Conservation (phyloP, 2,329 filamentous ascomycete species). For the Fulvia fulva region DNA sequence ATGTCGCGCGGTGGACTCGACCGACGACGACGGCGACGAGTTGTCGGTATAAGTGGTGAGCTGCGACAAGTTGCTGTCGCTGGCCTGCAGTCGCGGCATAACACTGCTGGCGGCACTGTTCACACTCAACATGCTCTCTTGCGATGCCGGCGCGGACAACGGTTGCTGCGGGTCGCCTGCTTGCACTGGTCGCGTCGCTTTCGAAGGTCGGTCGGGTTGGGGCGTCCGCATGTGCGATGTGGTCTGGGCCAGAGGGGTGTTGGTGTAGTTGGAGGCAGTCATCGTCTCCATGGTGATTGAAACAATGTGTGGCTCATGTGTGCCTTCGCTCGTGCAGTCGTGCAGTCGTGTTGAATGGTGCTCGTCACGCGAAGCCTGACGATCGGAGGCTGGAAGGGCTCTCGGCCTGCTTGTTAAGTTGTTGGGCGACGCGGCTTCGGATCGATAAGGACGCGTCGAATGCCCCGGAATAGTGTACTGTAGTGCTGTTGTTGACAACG, state of each 20-base stretch:
- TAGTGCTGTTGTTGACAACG: no score
- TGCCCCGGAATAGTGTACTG: not conserved
- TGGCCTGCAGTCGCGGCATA: constrained; percentile 11
- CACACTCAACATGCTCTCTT: constrained; percentile 28
- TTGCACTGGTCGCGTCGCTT: constrained; percentile 24
- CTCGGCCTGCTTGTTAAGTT: no score
- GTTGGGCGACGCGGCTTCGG: not conserved
- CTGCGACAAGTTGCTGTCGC: constrained; percentile 29
- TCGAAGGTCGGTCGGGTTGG: constrained; percentile 7
- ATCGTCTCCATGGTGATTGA: constrained; percentile 16
- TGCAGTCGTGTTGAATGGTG: not conserved
- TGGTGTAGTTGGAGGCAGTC: constrained; percentile 15
- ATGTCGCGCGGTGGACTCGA: constrained; percentile 4
- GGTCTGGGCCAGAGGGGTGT: constrained; percentile 8
- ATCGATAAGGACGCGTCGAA: not conserved
- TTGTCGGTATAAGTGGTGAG: constrained; percentile 30
- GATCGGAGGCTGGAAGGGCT: not conserved
- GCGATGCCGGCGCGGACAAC: constrained; percentile 29
- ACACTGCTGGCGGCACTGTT: constrained; percentile 26
- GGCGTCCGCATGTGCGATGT: constrained; percentile 12
- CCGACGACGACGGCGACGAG: constrained; percentile 26
- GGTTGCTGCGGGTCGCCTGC: constrained; percentile 15
- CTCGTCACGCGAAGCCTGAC: not conserved
- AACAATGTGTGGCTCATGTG: not conserved
- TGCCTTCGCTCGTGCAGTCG: not conserved